phyloP scores from a whole-genome alignment of 2,329 filamentous ascomycete species.

The Blastomyces percursus region DNA sequence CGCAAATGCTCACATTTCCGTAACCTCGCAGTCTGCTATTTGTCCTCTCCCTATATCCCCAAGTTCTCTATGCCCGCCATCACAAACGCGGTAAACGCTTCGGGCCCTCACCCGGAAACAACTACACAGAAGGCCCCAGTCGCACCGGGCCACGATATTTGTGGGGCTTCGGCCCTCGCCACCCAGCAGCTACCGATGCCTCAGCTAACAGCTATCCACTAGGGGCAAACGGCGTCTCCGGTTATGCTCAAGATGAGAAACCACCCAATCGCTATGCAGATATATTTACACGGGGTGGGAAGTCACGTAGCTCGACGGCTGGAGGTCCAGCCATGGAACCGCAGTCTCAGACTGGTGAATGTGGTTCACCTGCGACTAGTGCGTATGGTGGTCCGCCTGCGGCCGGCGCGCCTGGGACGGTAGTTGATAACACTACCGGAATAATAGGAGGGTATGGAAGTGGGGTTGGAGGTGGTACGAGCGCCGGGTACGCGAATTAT shows the following conservation, averaged over 20 bases:
- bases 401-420: neutral
- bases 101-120: slow-evolving; percentile 54
- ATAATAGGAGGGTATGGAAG: neutral
- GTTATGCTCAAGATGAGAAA: slow-evolving; percentile 4
- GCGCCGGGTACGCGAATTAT: slow-evolving; percentile 6
- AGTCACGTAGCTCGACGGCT: neutral
- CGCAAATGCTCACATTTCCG: neutral
- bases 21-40: slow-evolving; percentile 55
- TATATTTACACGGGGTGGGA: slow-evolving; percentile 5
- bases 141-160: slow-evolving; percentile 2
- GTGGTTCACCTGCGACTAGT: neutral
- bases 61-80: slow-evolving; percentile 56
- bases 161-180: slow-evolving; percentile 10
- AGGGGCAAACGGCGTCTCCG: neutral
- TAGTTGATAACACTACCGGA: neutral
- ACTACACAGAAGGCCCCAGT: slow-evolving; percentile 53
- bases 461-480: neutral
- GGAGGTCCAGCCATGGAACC: neutral
- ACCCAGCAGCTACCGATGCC: slow-evolving; percentile 3
- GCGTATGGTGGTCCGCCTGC: neutral
- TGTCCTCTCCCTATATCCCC: slow-evolving; percentile 57
- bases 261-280: slow-evolving; percentile 7
- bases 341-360: neutral
- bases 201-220: slow-evolving; percentile 10
- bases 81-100: slow-evolving; percentile 65